Conservation (phyloP, 495 filamentous ascomycete species). For the Trichoderma parareesei region DNA sequence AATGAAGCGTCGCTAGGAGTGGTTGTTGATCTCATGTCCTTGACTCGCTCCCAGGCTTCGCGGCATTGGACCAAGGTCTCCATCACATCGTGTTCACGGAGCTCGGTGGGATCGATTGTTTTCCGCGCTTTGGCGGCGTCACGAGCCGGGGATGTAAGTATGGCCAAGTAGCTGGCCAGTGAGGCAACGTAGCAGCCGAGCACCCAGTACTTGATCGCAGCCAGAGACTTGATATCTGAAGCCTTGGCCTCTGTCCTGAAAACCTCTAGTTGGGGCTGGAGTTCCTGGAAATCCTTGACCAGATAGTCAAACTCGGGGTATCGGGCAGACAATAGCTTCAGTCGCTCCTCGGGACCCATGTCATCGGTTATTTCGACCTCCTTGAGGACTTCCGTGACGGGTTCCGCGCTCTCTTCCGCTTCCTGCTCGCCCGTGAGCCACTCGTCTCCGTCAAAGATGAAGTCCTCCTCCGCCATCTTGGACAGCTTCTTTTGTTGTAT, state of each 20-base stretch:
- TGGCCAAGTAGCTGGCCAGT: constrained; percentile 86
- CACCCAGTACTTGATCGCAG: constrained; percentile 65
- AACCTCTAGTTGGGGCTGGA: constrained; percentile 58
- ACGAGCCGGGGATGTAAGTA: constrained; percentile 67
- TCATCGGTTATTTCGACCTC: constrained; percentile 72
- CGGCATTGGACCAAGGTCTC: constrained; percentile 70
- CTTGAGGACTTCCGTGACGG: constrained; percentile 75
- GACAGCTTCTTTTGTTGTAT: constrained; percentile 83
- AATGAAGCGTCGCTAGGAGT: constrained; percentile 10
- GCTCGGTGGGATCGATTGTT: constrained; percentile 53
- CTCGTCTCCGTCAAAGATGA: constrained; percentile 80
- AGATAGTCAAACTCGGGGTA: constrained; percentile 91
- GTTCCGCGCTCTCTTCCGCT: constrained; percentile 38
- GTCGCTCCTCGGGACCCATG: constrained; percentile 65
- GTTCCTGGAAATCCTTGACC: constrained; percentile 64
- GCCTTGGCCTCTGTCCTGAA: constrained; percentile 44
- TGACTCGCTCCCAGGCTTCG: constrained; percentile 70
- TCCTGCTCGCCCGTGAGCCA: constrained; percentile 52
- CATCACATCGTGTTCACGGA: constrained; percentile 87
- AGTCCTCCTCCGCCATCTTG: constrained; percentile 81
- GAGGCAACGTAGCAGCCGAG: constrained; percentile 76
- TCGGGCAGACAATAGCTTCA: constrained; percentile 64
- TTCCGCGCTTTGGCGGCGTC: constrained; percentile 44
- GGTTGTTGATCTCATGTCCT: constrained; percentile 41
- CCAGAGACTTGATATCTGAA: constrained; percentile 43